These are phyloP conservation scores for Albizia julibrissin DNA, from an alignment of 306 rosid species.

Conservation along the genomic window DNA sequence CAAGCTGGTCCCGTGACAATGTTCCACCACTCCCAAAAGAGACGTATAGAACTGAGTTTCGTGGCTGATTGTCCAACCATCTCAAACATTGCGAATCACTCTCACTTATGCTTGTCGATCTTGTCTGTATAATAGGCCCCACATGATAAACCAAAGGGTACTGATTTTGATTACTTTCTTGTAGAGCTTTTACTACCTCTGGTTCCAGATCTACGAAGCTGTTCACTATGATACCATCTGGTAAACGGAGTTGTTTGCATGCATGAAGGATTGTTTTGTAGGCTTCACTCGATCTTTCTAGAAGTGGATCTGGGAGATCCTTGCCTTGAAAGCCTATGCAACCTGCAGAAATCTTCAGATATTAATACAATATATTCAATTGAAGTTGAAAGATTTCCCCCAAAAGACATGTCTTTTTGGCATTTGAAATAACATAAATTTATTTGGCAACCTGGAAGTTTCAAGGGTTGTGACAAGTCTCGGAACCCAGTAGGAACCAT, in stretches of 20 bases:
- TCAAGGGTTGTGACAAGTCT: not conserved
- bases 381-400: not conserved
- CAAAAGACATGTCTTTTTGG: not conserved
- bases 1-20: not conserved
- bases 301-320: not conserved
- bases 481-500: not conserved
- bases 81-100: not conserved
- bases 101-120: not conserved
- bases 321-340: not conserved
- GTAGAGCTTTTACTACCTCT: not conserved
- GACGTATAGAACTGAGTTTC: conserved; percentile 24
- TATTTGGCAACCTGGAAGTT: not conserved
- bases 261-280: not conserved
- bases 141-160: not conserved
- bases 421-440: not conserved
- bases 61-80: conserved; percentile 28
- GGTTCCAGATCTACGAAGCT: not conserved
- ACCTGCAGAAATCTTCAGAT: not conserved
- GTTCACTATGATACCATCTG: not conserved
- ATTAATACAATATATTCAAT: not conserved
- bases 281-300: not conserved
- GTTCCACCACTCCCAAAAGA: conserved; percentile 3
- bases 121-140: conserved; percentile 3
- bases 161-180: not conserved
- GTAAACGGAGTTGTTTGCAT: not conserved